A percentile compares a stretch with the other conserved stretches of the same genome.
phyloP scores from a whole-genome alignment of 148 eudicot species.

The Nepenthes gracilis region DNA sequence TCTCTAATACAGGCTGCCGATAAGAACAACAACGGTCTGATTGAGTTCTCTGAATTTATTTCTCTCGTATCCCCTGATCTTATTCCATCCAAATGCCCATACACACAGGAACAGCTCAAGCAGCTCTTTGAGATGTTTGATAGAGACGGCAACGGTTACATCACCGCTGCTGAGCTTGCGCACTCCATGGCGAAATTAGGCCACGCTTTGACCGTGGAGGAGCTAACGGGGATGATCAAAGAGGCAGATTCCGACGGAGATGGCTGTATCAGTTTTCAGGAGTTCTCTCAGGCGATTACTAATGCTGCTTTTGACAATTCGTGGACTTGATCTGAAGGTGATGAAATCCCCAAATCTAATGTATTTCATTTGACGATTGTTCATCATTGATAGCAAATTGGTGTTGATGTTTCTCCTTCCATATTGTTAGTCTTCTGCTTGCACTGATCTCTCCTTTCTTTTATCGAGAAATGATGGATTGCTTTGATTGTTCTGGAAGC shows the following conservation, averaged over 20 bases:
- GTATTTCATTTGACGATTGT: no score
- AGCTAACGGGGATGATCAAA: neutral
- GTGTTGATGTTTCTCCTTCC: no score
- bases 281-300: neutral
- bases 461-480: no score
- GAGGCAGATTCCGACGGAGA: neutral
- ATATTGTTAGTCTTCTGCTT: no score
- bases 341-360: no score
- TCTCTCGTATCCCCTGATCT: conserved; percentile 1
- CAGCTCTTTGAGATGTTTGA: neutral
- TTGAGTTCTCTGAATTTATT: neutral
- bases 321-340: neutral
- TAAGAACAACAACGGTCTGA: neutral
- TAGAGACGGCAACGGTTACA: conserved; percentile 2
- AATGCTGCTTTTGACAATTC: neutral
- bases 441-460: no score
- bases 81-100: conserved; percentile 1
- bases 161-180: neutral
- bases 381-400: no score
- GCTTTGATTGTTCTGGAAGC: no score
- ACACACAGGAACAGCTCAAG: conserved; percentile 1
- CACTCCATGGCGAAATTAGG: conserved; percentile 1
- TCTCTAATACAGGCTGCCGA: neutral
- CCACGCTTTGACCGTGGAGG: neutral
- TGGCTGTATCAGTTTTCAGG: neutral